Percentiles rank a stretch among this genome's conserved stretches.
Evolutionary conservation across 2,329 filamentous ascomycete genomes (phyloP).

Genomic region (Sporothrix curviconia): DNA sequence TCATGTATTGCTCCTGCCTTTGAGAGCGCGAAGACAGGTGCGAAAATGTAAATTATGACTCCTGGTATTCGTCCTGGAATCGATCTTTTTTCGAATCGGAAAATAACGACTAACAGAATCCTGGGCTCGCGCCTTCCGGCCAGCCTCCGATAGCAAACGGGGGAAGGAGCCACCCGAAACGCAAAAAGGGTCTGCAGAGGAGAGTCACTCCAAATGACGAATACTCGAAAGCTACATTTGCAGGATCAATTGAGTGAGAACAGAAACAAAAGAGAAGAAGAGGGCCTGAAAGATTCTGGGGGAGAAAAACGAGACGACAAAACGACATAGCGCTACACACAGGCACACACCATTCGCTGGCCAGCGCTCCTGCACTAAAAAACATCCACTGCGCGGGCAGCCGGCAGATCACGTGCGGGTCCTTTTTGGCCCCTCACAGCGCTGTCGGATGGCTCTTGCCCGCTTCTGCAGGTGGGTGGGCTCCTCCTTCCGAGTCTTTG

Average conservation of each 20-base stretch:
- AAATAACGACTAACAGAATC: slow-evolving; percentile 11
- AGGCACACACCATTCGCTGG: too few species aligned
- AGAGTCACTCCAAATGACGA: too few species aligned
- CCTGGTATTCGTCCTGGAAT: not conserved
- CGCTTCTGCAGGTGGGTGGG: not conserved
- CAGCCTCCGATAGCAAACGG: not conserved
- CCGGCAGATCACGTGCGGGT: not conserved
- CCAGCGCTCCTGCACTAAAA: too few species aligned
- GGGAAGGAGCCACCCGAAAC: not conserved
- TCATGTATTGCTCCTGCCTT: not conserved
- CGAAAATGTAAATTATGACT: not conserved
- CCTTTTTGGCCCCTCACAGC: not conserved
- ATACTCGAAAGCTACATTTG: too few species aligned
- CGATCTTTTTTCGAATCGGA: slow-evolving; percentile 15
- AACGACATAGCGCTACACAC: too few species aligned
- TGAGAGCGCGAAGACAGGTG: too few species aligned
- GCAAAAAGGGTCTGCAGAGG: not conserved
- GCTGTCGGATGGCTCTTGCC: slow-evolving; percentile 1
- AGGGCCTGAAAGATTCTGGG: too few species aligned
- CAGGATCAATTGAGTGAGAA: too few species aligned
- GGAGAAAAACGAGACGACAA: too few species aligned
- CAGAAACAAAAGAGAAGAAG: not conserved
- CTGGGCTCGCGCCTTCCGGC: not conserved
- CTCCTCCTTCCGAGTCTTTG: not conserved
- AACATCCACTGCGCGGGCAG: not conserved